Conservation (phyloP, 2,329 filamentous ascomycete species). For the Fusarium gaditjirri region DNA sequence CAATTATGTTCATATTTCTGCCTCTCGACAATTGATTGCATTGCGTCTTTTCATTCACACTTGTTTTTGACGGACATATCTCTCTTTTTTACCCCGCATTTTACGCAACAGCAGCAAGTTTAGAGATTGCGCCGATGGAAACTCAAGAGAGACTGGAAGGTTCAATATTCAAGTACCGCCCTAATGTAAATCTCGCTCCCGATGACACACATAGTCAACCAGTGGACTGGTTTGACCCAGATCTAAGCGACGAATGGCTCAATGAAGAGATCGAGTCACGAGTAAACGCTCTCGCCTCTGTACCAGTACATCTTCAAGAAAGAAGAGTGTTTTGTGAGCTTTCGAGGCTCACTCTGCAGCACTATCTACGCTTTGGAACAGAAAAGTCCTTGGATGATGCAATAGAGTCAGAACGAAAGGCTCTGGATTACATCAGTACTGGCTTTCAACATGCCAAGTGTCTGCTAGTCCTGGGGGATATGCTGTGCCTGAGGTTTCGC, state of each 20-base stretch:
- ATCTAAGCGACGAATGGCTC: not conserved
- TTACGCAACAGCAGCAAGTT: no score
- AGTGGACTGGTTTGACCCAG: not conserved
- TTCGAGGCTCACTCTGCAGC: not conserved
- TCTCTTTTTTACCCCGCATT: no score
- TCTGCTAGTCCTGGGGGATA: not conserved
- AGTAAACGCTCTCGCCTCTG: not conserved
- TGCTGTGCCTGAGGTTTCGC: accelerated
- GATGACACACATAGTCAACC: not conserved
- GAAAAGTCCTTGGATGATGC: not conserved
- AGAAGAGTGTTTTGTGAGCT: not conserved
- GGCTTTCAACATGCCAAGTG: not conserved
- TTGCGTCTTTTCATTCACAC: no score
- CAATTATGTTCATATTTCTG: no score
- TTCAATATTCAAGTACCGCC: not conserved
- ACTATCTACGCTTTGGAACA: not conserved
- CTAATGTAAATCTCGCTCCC: accelerated
- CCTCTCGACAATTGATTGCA: no score
- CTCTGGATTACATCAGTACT: not conserved
- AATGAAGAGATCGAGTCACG: not conserved
- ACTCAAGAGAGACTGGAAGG: accelerated
- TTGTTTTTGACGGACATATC: no score
- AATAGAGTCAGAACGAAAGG: not conserved
- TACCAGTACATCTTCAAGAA: not conserved
- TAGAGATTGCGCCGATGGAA: not conserved